These are phyloP conservation scores for Stereocaulon alpinum DNA, from an alignment of 495 filamentous ascomycete genomes.

Conservation along the genomic window DNA sequence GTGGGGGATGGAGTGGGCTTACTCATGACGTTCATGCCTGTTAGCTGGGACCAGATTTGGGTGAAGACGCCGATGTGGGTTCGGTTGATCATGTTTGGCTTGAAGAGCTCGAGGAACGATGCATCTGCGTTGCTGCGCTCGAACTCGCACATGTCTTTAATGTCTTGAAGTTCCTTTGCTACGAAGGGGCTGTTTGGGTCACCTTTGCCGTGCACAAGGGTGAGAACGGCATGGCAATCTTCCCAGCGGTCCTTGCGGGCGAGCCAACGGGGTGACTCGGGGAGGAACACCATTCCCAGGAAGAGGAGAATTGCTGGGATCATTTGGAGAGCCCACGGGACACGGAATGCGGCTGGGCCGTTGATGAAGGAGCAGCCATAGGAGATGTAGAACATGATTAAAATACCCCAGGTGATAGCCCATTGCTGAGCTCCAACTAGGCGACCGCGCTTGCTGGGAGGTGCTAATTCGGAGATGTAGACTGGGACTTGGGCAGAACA, in stretches of 20 bases:
- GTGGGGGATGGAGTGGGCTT: conserved; percentile 8
- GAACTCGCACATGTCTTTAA: conserved; percentile 52
- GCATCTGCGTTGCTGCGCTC: conserved; percentile 49
- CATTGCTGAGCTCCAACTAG: conserved; percentile 67
- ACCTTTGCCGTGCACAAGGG: conserved; percentile 53
- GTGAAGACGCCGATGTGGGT: conserved; percentile 61
- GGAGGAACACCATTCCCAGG: conserved; percentile 58
- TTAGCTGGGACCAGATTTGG: conserved; percentile 68
- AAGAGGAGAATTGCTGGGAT: conserved; percentile 58
- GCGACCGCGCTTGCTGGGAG: conserved; percentile 67
- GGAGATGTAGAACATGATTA: conserved; percentile 61
- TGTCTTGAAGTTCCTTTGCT: conserved; percentile 54
- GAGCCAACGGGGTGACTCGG: conserved; percentile 66
- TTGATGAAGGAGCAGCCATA: conserved; percentile 65
- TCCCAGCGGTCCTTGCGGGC: conserved; percentile 68
- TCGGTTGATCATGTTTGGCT: conserved; percentile 56
- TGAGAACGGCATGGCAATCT: conserved; percentile 53
- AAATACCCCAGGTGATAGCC: conserved; percentile 65
- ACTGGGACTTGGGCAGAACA: conserved; percentile 66
- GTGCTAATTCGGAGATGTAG: conserved; percentile 70
- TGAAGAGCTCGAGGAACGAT: conserved; percentile 47
- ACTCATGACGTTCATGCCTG: conserved; percentile 70
- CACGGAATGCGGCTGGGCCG: conserved; percentile 52
- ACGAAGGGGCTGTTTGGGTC: conserved; percentile 52
- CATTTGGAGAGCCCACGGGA: conserved; percentile 66